phyloP scores from a whole-genome alignment of 257 asterid species.

The Solanum bukasovii region DNA sequence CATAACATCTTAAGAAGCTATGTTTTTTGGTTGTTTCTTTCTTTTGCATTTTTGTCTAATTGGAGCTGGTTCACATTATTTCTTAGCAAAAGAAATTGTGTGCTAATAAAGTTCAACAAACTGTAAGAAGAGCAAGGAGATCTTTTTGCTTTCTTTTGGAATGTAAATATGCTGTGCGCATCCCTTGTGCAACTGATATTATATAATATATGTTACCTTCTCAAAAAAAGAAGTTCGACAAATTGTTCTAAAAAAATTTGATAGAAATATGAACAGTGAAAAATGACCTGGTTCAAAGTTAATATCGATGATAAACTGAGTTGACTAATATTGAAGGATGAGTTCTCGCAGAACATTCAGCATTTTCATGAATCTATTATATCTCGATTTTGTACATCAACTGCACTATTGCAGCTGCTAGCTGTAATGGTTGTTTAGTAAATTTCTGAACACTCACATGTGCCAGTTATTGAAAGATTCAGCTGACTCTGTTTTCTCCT shows the following conservation, averaged over 20 bases:
- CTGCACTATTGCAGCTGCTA: background rate
- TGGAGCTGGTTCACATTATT: background rate
- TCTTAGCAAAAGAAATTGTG: background rate
- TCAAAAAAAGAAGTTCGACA: background rate
- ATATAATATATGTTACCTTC: background rate
- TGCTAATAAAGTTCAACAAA: background rate
- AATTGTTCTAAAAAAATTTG: background rate
- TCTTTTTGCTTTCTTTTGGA: background rate
- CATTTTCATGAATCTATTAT: background rate
- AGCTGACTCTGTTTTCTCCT: constrained; percentile 7
- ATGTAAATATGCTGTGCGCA: background rate
- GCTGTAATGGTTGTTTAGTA: background rate
- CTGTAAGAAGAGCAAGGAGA: background rate
- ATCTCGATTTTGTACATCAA: background rate
- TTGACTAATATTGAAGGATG: background rate
- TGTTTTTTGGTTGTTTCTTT: background rate
- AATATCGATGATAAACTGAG: background rate
- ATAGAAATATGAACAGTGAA: background rate
- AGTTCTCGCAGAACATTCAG: background rate
- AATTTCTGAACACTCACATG: background rate
- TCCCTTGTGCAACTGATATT: background rate
- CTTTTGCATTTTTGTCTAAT: background rate
- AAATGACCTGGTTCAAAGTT: background rate
- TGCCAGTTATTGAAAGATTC: background rate
- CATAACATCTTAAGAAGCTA: background rate